phyloP scores from a whole-genome alignment of 192 early-diverging fungal species.

The Rhizophagus sp. region DNA sequence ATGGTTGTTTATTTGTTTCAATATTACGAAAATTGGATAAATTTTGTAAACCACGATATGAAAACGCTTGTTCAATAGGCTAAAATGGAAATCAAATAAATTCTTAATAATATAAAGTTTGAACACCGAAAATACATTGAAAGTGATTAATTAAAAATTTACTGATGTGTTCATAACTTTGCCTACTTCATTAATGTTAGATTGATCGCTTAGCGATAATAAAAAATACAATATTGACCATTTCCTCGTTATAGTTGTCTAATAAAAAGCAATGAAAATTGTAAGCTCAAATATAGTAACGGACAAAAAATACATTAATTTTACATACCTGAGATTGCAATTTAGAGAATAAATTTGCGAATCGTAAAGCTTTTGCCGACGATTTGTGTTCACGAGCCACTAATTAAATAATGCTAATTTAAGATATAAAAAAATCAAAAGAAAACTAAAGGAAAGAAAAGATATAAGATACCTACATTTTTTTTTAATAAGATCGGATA shows the following conservation, averaged over 20 bases:
- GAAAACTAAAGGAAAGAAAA: background rate
- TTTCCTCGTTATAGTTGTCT: constrained; percentile 54
- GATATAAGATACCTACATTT: constrained; percentile 46
- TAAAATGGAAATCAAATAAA: background rate
- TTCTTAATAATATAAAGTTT: background rate
- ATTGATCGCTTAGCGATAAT: constrained; percentile 46
- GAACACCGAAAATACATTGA: background rate
- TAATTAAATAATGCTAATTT: constrained; percentile 31
- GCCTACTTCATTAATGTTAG: constrained; percentile 20
- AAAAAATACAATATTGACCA: constrained; percentile 63
- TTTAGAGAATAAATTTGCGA: constrained; percentile 60
- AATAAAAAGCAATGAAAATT: background rate
- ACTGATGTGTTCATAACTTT: constrained; percentile 15
- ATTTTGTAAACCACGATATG: constrained; percentile 25
- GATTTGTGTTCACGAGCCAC: constrained; percentile 56
- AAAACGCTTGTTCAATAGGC: constrained; percentile 28
- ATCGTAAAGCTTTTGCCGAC: constrained; percentile 54
- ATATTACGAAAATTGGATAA: background rate
- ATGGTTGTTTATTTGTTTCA: constrained; percentile 17
- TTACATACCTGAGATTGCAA: constrained; percentile 46
- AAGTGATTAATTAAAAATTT: background rate
- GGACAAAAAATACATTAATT: background rate
- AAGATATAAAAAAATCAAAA: background rate
- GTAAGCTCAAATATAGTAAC: background rate
- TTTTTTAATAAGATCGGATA: constrained; percentile 64